These are phyloP conservation scores for Glarea lozoyensis DNA, from an alignment of 495 filamentous ascomycete genomes.

Conservation along the genomic window DNA sequence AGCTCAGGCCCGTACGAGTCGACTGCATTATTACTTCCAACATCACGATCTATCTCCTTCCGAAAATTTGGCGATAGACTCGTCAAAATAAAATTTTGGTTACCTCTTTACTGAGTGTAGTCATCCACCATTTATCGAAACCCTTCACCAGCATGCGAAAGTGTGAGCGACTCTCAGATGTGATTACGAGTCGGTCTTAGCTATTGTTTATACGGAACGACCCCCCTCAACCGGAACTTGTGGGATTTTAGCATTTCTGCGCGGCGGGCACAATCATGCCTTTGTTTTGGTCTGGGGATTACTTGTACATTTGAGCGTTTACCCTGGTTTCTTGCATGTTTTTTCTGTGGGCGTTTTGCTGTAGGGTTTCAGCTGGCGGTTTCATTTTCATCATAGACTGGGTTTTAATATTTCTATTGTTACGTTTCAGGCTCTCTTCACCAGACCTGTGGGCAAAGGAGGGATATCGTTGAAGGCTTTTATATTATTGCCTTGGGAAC, in stretches of 20 bases:
- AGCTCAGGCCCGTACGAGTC: too few species aligned
- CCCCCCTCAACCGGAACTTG: background rate
- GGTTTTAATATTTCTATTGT: slow-evolving; percentile 8
- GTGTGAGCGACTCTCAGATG: background rate
- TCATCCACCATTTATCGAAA: slow-evolving; percentile 1
- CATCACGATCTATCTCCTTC: too few species aligned
- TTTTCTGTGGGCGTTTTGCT: slow-evolving; percentile 7
- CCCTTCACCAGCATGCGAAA: background rate
- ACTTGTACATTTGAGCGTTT: slow-evolving; percentile 17
- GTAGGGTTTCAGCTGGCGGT: slow-evolving; percentile 2
- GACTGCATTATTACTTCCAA: too few species aligned
- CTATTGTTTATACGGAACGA: slow-evolving; percentile 3
- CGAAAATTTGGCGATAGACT: background rate
- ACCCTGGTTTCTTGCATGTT: slow-evolving; percentile 20
- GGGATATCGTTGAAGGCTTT: too few species aligned
- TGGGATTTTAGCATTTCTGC: slow-evolving; percentile 16
- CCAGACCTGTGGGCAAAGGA: too few species aligned
- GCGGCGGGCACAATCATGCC: slow-evolving; percentile 9
- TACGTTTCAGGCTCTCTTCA: too few species aligned
- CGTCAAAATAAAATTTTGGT: slow-evolving; percentile 1
- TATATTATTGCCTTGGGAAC: too few species aligned
- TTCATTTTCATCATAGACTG: slow-evolving; percentile 13
- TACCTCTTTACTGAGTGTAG: slow-evolving; percentile 24
- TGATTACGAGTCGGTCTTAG: background rate
- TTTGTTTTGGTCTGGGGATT: slow-evolving; percentile 7